These are phyloP conservation scores for Ustilago shanxiensis DNA, from an alignment of 1,284 basidiomycete species.

Conservation along the genomic window DNA sequence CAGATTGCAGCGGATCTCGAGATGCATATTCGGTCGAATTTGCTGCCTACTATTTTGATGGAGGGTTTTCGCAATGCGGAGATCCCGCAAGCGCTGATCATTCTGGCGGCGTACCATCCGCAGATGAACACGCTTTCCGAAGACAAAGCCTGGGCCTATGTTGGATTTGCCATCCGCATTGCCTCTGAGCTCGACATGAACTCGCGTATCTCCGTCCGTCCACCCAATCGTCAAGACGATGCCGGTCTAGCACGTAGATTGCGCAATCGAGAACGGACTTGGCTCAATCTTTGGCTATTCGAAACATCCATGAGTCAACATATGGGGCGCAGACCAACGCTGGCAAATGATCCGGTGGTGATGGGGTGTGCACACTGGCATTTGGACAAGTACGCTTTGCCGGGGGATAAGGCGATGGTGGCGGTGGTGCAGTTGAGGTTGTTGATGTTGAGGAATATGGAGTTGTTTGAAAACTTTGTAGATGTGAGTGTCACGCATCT, in stretches of 20 bases:
- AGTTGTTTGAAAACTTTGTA: constrained; percentile 54
- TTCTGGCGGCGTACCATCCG: constrained; percentile 50
- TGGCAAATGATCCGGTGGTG: constrained; percentile 55
- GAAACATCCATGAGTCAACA: constrained; percentile 56
- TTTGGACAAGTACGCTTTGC: constrained; percentile 44
- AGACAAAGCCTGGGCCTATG: constrained; percentile 52
- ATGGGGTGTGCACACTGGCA: constrained; percentile 55
- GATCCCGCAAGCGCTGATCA: constrained; percentile 50
- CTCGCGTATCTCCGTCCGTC: constrained; percentile 29
- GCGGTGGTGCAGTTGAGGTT: constrained; percentile 52
- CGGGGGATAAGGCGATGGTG: constrained; percentile 51
- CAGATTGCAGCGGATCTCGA: constrained; percentile 43
- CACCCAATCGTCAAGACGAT: constrained; percentile 29
- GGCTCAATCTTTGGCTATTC: constrained; percentile 58
- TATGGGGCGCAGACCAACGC: constrained; percentile 52
- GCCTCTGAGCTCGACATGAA: constrained; percentile 59
- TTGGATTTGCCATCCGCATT: constrained; percentile 54
- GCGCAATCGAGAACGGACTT: constrained; percentile 50
- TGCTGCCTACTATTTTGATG: constrained; percentile 48
- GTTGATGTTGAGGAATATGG: constrained; percentile 43
- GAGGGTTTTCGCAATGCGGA: constrained; percentile 51
- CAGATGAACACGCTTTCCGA: constrained; percentile 49
- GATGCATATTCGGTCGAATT: constrained; percentile 34
- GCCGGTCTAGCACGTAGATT: constrained; percentile 28
- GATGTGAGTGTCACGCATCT: constrained; percentile 14